Conservation (phyloP, 2,329 filamentous ascomycete genomes). For the Botrytis galanthina region DNA sequence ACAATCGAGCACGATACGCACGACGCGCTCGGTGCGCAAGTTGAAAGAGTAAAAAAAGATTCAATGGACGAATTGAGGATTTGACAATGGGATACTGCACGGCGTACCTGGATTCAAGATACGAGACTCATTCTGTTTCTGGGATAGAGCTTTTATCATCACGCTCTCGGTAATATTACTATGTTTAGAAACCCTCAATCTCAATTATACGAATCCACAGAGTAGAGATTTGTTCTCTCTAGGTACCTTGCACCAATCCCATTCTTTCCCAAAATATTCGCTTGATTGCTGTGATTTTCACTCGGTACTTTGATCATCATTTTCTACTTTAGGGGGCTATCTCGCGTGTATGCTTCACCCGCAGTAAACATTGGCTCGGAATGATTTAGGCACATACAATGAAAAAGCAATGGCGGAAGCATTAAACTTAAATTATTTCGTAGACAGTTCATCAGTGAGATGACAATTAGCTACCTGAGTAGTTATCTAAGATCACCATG, state of each 20-base stretch:
- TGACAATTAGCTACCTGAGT: rapidly evolving
- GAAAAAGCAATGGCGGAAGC: background rate
- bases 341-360: background rate
- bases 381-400: background rate
- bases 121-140: too few relatives aligned
- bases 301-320: background rate
- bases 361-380: background rate
- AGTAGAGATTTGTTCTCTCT: background rate
- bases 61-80: too few relatives aligned
- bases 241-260: background rate
- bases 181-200: background rate
- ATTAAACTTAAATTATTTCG: background rate
- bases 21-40: too few relatives aligned
- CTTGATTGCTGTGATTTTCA: background rate
- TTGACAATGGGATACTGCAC: too few relatives aligned
- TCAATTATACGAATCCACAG: background rate
- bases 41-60: too few relatives aligned
- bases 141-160: too few relatives aligned
- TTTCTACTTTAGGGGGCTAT: background rate
- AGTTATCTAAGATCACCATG: background rate
- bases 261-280: background rate
- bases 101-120: too few relatives aligned
- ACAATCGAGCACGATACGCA: too few relatives aligned
- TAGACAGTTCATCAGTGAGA: background rate
- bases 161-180: too few relatives aligned